Evolutionary conservation across 2,329 filamentous ascomycete genomes (phyloP).

Genomic region (Colletotrichum tropicale): DNA sequence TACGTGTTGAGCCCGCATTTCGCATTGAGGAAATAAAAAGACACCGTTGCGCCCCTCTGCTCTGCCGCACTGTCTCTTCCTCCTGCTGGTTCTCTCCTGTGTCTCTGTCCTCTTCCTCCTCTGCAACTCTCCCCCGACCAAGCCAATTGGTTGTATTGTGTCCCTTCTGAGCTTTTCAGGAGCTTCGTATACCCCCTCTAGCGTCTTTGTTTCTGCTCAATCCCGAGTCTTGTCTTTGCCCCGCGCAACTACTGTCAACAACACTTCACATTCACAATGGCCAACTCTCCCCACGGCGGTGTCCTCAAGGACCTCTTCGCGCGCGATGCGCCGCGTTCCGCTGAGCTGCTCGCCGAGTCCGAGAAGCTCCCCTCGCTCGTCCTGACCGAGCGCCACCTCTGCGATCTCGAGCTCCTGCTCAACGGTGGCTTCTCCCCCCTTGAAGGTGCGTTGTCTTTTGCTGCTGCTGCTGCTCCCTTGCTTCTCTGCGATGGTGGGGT

Average conservation of each 20-base stretch:
- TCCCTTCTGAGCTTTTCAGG: background rate
- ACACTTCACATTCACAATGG: constrained; percentile 50
- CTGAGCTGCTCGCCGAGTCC: constrained; percentile 81
- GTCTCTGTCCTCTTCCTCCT: background rate
- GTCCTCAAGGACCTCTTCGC: constrained; percentile 97
- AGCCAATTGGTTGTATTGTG: constrained; percentile 11
- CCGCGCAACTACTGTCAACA: background rate
- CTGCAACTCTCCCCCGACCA: background rate
- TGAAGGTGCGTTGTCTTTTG: constrained; percentile 70
- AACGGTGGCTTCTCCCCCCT: constrained; percentile 98
- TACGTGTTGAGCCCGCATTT: constrained; percentile 6
- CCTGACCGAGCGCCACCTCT: constrained; percentile 92
- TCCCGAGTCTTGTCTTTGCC: background rate
- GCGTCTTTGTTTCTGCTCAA: background rate
- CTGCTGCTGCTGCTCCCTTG: background rate
- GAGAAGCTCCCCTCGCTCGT: constrained; percentile 84
- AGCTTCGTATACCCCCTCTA: background rate
- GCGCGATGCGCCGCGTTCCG: constrained; percentile 84
- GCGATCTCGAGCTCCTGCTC: constrained; percentile 95
- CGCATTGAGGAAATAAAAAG: constrained; percentile 14
- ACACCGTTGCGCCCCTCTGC: constrained; percentile 8
- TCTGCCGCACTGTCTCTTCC: background rate
- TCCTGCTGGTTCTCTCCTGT: background rate
- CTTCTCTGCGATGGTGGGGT: constrained; percentile 16
- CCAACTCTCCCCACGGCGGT: constrained; percentile 82